phyloP scores from a whole-genome alignment of 768 basidiomycete species.

The Chalciporus piperatus region DNA sequence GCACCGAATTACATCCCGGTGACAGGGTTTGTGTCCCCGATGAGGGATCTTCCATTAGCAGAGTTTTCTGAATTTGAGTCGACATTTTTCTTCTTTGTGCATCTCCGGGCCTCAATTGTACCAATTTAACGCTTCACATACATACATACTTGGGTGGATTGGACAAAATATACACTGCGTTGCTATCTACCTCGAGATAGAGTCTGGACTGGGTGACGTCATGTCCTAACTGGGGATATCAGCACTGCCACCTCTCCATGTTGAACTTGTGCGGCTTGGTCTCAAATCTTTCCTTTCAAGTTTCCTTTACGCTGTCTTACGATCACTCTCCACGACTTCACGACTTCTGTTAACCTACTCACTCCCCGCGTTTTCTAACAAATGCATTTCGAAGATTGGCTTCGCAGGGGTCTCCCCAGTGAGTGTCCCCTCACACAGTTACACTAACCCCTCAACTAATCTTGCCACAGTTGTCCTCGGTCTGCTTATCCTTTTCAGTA shows the following conservation, averaged over 20 bases:
- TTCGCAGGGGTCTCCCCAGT: constrained; percentile 59
- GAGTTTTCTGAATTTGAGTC: constrained; percentile 22
- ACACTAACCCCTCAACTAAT: neutral
- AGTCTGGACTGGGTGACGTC: too few species aligned
- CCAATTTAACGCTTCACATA: constrained; percentile 5
- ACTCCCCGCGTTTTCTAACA: constrained; percentile 6
- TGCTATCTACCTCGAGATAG: too few species aligned
- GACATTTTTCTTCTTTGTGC: neutral
- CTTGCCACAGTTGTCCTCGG: constrained; percentile 49
- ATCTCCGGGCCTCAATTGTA: constrained; percentile 16
- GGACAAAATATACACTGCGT: neutral
- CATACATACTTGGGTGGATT: constrained; percentile 3
- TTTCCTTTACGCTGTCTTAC: constrained; percentile 5
- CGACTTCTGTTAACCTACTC: constrained; percentile 22
- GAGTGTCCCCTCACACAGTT: constrained; percentile 17
- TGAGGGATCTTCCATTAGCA: constrained; percentile 33
- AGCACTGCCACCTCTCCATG: constrained; percentile 23
- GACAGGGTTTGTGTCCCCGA: constrained; percentile 58
- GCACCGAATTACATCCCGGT: constrained; percentile 59
- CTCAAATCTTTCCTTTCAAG: neutral
- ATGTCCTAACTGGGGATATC: constrained; percentile 7
- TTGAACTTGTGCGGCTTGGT: constrained; percentile 21
- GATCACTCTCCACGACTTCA: constrained; percentile 26
- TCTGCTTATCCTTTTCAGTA: constrained; percentile 53
- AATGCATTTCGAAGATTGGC: constrained; percentile 39